Base-by-base conservation (phyloP, 1,284 basidiomycete species). In the Cutaneotrichosporon arboriforme region DNA sequence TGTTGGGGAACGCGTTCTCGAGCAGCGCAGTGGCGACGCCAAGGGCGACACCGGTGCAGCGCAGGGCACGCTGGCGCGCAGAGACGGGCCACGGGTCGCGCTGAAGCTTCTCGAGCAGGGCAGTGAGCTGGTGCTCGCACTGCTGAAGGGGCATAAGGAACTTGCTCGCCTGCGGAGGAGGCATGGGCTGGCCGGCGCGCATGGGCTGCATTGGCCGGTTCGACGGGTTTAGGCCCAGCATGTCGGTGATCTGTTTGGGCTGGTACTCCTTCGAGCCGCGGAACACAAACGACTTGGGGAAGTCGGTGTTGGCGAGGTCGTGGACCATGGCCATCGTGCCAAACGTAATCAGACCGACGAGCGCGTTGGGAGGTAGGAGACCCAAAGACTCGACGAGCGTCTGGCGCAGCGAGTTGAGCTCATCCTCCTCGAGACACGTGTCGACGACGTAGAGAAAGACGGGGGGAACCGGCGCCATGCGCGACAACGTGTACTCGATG, bases 271-370 rank as follows among this genome's bases (percentile, higher is more conserved):
- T 99, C n/a, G 88, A 89, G 49, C 96, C 96, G 35, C 94, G 87
- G 84, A 99, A 99, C 58, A 98, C 94, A 75, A 94, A 98, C 5
- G 92, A 93, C 77, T 98, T 98, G 77, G 85, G 90, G 78, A 93
- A 98, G 70, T 93, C 88, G 2, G 86, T 84, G 70, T 97, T 98
- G 31, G 93, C 92, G 46, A 98, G 87, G 77, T 99, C 96, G 75
- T 99, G 94, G 1, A 99, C 92, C 86, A 97, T 93, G 8, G 94
- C 90, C 92, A 97, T 97, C 36, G 94, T 97, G 35, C 94, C 94
- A 69, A 81, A 97, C 1, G 94, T 97, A 74, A 98, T 89, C 51
- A 98, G 79, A 46, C 94, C 94, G 55, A 98, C 92, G 33, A 97
- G 83, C 9, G 94, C 91, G 68, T 88, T 90, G 15, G 90, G 90